A percentile compares a stretch with the other conserved stretches of the same genome.
Conservation (phyloP, 805 yeast genomes). For the Novakomyces olei region DNA sequence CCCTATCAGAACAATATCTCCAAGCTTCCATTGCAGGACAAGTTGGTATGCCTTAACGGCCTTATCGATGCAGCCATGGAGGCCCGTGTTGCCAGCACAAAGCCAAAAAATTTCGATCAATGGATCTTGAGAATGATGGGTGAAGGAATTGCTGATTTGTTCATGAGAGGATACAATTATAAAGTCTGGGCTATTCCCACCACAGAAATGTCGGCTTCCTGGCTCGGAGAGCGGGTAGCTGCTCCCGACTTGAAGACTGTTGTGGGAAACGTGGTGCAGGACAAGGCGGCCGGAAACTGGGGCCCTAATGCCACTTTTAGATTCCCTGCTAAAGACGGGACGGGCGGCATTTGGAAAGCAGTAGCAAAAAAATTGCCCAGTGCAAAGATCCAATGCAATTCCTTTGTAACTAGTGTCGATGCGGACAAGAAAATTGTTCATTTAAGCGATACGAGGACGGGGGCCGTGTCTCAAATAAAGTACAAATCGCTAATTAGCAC, state of each 20-base stretch:
- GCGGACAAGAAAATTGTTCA: constrained; percentile 5
- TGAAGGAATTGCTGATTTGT: constrained; percentile 7
- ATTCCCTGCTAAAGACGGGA: constrained; percentile 6
- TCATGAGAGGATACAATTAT: constrained; percentile 8
- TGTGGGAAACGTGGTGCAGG: constrained; percentile 5
- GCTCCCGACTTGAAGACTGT: constrained; percentile 8
- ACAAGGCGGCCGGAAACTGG: constrained; percentile 7
- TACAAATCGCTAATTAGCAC: constrained; percentile 5
- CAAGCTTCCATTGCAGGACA: constrained; percentile 5
- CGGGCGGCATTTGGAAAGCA: constrained; percentile 8
- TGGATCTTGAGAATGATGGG: constrained; percentile 8
- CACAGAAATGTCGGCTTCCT: constrained; percentile 7
- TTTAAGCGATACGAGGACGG: constrained; percentile 1
- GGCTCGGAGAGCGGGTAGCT: constrained; percentile 9
- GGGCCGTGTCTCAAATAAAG: constrained; percentile 1
- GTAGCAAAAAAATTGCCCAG: constrained; percentile 5
- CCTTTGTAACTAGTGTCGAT: constrained; percentile 3
- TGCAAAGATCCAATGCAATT: constrained; percentile 4
- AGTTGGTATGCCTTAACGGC: constrained; percentile 6
- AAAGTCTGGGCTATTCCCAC: constrained; percentile 9
- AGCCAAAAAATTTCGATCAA: constrained; percentile 6
- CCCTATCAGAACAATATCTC: constrained; percentile 8
- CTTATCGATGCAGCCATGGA: constrained; percentile 7
- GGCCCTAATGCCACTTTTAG: constrained; percentile 8
- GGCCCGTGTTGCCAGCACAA: constrained; percentile 3